These are phyloP conservation scores for Aspergillus steynii DNA, from an alignment of 495 filamentous ascomycete species.

Conservation along the genomic window DNA sequence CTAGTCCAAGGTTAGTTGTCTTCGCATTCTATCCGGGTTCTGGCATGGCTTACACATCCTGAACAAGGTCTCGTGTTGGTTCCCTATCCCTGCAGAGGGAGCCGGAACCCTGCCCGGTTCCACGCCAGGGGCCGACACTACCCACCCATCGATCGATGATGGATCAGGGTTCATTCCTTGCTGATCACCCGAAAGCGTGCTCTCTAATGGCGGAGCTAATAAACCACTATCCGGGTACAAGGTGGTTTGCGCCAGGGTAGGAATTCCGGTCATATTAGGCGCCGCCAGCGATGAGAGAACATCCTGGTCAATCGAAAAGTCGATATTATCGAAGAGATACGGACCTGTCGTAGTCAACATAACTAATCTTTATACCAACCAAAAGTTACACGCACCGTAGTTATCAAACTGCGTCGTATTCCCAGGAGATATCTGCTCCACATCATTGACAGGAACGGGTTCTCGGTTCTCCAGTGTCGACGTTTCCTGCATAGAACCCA, in stretches of 20 bases:
- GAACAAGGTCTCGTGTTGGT: conserved; percentile 8
- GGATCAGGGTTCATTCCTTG: background rate
- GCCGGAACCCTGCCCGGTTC: background rate
- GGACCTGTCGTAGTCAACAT: too few relatives aligned
- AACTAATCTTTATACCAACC: too few relatives aligned
- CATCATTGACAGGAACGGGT: too few relatives aligned
- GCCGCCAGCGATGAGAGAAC: background rate
- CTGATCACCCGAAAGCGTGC: background rate
- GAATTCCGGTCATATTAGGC: too few relatives aligned
- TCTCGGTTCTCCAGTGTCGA: too few relatives aligned
- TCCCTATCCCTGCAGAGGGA: background rate
- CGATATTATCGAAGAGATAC: background rate
- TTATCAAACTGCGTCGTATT: too few relatives aligned
- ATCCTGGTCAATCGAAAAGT: background rate
- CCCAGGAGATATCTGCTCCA: too few relatives aligned
- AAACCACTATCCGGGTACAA: too few relatives aligned
- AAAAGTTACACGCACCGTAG: too few relatives aligned
- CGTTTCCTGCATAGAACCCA: background rate
- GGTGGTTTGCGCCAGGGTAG: too few relatives aligned
- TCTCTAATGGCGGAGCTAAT: background rate
- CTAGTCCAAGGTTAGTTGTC: background rate
- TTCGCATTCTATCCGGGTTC: too few relatives aligned
- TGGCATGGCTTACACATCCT: conserved; percentile 6
- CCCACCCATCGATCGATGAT: background rate
- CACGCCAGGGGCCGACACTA: background rate